Evolutionary conservation across 2,329 filamentous ascomycete genomes (phyloP), one percentile per base, ranked within the genome.

Genomic region (Sphaceloma murrayae): DNA sequence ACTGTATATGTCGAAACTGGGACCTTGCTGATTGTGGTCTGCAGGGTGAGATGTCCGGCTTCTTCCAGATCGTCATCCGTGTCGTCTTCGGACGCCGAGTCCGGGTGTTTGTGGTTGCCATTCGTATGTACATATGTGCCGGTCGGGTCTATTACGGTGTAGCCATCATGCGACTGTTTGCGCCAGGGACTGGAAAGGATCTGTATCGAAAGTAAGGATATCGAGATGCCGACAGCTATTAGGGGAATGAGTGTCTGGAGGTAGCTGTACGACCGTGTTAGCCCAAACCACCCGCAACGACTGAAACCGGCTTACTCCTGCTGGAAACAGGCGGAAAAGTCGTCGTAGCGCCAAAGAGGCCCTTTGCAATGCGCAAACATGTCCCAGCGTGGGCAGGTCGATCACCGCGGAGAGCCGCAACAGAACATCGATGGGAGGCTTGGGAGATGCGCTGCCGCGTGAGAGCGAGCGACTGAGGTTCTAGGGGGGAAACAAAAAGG

Each of bases 171-270:
- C 30, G 42, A 45, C 19, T 19, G 31, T 34, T 18, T 34, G 4
- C 21, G 31, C 42, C 42, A 45, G 26, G 42, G 42, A 34, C 30
- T 45, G 21, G 42, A 45, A 16, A 77, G 61, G 53, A 73, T 67
- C 57, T 80, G 77, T 53, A 73, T 58, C 14, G 73, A 53, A 46
- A 94, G 73, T 53, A 78, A 70, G 43, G 83, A 59, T 52, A 88
- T 61, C 5, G 91, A 96, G 18, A 82, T 54, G 50, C 66, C 73
- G 62, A 87, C 76, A 47, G 82, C 70, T 49, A 80, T 66, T 49
- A 91, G 68, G 45, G 91, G 91, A 45, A 96, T 72, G 34, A 94
- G 69, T 49, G 85, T 77, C 63, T 85, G 80, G 44, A 94, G 74
- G 62, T 84, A 88, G 62, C 85, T 89, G 60, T 45, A 40, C 34